Conservation (phyloP, 345 rosid species). For the Aethionema arabicum region DNA sequence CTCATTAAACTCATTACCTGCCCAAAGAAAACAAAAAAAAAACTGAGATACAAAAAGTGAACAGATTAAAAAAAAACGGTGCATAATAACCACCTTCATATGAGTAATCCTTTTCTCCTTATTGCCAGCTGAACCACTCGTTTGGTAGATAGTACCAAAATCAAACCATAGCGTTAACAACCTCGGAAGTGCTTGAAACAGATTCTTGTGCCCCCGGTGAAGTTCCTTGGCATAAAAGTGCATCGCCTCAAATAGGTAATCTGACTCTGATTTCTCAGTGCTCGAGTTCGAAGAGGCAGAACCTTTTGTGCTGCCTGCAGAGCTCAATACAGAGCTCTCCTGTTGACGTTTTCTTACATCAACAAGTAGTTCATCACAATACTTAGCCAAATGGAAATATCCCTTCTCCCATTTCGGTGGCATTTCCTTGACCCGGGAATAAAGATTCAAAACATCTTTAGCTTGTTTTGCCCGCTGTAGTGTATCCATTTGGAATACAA, state of each 20-base stretch:
- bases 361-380: constrained; percentile 86
- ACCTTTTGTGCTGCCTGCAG: constrained; percentile 43
- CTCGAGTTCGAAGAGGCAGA: constrained; percentile 46
- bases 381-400: constrained; percentile 88
- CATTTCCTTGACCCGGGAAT: constrained; percentile 80
- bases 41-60: constrained; percentile 7
- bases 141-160: constrained; percentile 78
- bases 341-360: constrained; percentile 95
- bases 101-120: constrained; percentile 71
- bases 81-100: constrained; percentile 53
- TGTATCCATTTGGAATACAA: constrained; percentile 93
- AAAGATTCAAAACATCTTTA: constrained; percentile 88
- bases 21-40: constrained; percentile 27
- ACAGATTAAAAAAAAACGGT: not conserved
- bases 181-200: constrained; percentile 98
- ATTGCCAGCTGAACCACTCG: constrained; percentile 50
- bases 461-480: constrained; percentile 87
- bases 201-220: constrained; percentile 89
- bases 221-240: constrained; percentile 91
- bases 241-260: constrained; percentile 67
- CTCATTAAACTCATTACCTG: constrained; percentile 85
- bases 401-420: constrained; percentile 96
- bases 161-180: constrained; percentile 96
- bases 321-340: constrained; percentile 54
- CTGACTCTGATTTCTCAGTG: constrained; percentile 79